Percentiles rank a stretch among this genome's conserved stretches.
phyloP scores from a whole-genome alignment of 1,284 basidiomycete species.

The Inonotus hispidus region DNA sequence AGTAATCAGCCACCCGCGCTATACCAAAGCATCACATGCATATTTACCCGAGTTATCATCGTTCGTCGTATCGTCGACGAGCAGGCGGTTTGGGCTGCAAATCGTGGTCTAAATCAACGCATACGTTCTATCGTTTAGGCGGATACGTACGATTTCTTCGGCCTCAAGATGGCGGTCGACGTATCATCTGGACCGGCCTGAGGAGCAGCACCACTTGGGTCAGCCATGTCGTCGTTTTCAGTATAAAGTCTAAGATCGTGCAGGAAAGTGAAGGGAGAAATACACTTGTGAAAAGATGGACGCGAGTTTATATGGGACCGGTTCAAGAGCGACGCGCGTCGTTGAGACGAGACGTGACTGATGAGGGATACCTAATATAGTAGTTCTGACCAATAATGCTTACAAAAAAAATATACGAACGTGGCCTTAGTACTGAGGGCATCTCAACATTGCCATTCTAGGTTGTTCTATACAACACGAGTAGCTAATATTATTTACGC shows the following conservation, averaged over 20 bases:
- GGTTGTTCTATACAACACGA: background rate
- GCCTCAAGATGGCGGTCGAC: conserved; percentile 90
- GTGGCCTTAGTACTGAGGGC: background rate
- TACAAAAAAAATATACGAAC: background rate
- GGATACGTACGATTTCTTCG: conserved; percentile 87
- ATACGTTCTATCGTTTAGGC: conserved; percentile 18
- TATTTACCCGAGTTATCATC: conserved; percentile 87
- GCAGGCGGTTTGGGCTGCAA: conserved; percentile 84
- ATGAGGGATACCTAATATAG: background rate
- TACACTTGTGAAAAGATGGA: conserved; percentile 21
- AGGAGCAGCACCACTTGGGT: conserved; percentile 73
- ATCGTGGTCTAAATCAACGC: conserved; percentile 17
- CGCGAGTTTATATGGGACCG: conserved; percentile 26
- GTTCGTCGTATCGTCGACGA: conserved; percentile 86
- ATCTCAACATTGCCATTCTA: background rate
- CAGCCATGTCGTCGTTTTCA: conserved; percentile 44
- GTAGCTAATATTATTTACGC: background rate
- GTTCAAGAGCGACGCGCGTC: conserved; percentile 33
- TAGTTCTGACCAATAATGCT: background rate
- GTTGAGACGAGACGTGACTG: conserved; percentile 30
- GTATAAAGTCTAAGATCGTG: conserved; percentile 1
- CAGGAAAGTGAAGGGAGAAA: background rate
- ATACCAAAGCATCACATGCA: background rate
- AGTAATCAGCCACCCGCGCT: background rate
- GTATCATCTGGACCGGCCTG: conserved; percentile 76